Conservation (phyloP, 352 stramenopile genomes). For the Pythium biforme region DNA sequence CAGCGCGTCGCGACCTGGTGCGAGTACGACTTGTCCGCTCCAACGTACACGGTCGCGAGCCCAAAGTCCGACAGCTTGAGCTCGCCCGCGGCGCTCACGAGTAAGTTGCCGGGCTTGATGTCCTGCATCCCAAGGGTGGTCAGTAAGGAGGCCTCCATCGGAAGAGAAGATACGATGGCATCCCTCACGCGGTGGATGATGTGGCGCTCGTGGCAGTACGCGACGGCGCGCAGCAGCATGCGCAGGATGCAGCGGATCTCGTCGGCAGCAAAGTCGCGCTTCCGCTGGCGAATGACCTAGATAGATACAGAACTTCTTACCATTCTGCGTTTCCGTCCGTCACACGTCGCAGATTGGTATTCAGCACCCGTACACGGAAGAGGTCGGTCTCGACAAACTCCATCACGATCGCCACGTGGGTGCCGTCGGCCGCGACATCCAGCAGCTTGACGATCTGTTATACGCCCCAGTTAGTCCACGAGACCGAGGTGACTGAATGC, state of each 20-base stretch:
- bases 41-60: slow-evolving; percentile 65
- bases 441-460: slow-evolving; percentile 61
- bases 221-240: slow-evolving; percentile 67
- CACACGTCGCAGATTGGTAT: not conserved
- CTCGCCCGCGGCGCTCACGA: slow-evolving; percentile 47
- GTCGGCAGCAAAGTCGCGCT: slow-evolving; percentile 31
- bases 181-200: slow-evolving; percentile 59
- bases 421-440: slow-evolving; percentile 57
- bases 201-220: slow-evolving; percentile 56
- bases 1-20: slow-evolving; percentile 81
- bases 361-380: slow-evolving; percentile 34
- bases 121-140: slow-evolving; percentile 36
- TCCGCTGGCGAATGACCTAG: slow-evolving; percentile 41
- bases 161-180: not conserved
- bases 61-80: slow-evolving; percentile 83
- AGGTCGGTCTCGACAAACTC: slow-evolving; percentile 72
- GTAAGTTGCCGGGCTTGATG: slow-evolving; percentile 71
- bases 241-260: slow-evolving; percentile 58
- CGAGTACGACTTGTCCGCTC: slow-evolving; percentile 41
- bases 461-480: not conserved
- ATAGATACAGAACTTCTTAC: slow-evolving; percentile 12
- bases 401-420: slow-evolving; percentile 61
- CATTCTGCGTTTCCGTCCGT: not conserved
- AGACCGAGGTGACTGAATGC: not conserved
- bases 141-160: too few relatives aligned